Base-by-base conservation (phyloP, 2,329 filamentous ascomycete genomes). In the Diplodia sapinea region DNA sequence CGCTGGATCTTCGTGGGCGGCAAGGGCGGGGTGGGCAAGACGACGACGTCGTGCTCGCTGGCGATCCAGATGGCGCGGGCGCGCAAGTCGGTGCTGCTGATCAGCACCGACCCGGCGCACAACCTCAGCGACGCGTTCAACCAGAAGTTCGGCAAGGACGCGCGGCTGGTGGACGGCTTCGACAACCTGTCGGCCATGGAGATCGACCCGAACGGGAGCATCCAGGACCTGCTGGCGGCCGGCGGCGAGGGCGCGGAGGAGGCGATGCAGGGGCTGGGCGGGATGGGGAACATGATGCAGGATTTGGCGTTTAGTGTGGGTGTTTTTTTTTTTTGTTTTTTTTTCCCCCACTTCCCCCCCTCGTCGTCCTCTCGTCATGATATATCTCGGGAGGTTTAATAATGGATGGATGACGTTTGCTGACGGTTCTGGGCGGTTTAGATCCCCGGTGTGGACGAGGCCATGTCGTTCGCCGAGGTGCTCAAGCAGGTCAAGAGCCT, bases 1-100 rank as follows among this genome's bases (percentile, higher is more conserved):
- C 92, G 95, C 79, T 99, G 95, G 95, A 96, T 99, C 82, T 99
- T 99, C 76, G 95, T 99, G 69, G 95, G 95, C 75, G 95, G 95
- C 72, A 99, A 99, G 83, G 95, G 95, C 76, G 95, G 95, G 78
- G 95, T 99, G 55, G 95, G 95, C 79, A 99, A 99, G 85, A 99
- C 95, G 33, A 99, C 95, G n/a, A 99, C 95, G 17, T 98, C 94
- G 8, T 99, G 95, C 83, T 97, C 94, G 11, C 91, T 99, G 71
- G 95, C 95, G 71, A 98, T 99, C 78, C 95, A 99, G 82, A 92
- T 99, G 72, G 93, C 95, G 75, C 93, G 91, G 81, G 93, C 93
- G 74, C 93, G 95, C 81, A 94, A 94, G 82, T 96, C 92, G 70
- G 95, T 99, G 70, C 88, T 99, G 68, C 90, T 99, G 79, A 99